Base-by-base conservation (phyloP, 495 filamentous ascomycete species). In the Halenospora varia region DNA sequence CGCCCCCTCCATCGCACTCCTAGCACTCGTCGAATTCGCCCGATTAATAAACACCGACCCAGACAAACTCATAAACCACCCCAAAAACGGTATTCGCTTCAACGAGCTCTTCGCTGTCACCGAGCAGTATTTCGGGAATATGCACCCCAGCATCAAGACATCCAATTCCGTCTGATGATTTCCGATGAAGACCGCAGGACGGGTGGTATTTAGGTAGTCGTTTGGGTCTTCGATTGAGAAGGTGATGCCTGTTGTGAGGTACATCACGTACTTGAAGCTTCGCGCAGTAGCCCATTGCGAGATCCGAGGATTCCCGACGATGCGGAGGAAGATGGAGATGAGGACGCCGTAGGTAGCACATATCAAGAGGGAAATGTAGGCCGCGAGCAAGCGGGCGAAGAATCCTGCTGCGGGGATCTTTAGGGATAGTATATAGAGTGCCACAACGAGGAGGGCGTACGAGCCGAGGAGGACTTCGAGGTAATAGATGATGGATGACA, bases 141-240 rank as follows among this genome's bases (percentile, higher is more conserved):
- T 80, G 62, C 74, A 71, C 40, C 90, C 94, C 11, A 97, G 80
- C 81, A 97, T 86, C 51, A 96, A 79, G 26, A 99, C 88, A 68
- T 99, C 94, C 55, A 99, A 81, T 70, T 97, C 95, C 3, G 86
- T 88, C 76, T 97, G 92, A 75, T 97, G 93, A 69, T 97, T 97
- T 23, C 84, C 88, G 63, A 97, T 79, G 66, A 97, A 92, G 50
- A 98, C 89, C 41, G 89, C 90, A 3, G 94, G 95, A 39, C 92
- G 82, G 24, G 81, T 81, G 2, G 74, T 78, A 18, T 73, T 64
- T 25, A 96, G 81, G 54, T 84, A 65, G 57, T 85, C 71, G 44
- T 85, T 70, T 45, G 88, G 87, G 51, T 88, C 82, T 39, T 86
- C 73, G 56, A 97, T 74, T 44, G 84, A 77, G 64, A 96, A 97